phyloP scores from a whole-genome alignment of 352 stramenopile genomes.

The Globisporangium nodosum region DNA sequence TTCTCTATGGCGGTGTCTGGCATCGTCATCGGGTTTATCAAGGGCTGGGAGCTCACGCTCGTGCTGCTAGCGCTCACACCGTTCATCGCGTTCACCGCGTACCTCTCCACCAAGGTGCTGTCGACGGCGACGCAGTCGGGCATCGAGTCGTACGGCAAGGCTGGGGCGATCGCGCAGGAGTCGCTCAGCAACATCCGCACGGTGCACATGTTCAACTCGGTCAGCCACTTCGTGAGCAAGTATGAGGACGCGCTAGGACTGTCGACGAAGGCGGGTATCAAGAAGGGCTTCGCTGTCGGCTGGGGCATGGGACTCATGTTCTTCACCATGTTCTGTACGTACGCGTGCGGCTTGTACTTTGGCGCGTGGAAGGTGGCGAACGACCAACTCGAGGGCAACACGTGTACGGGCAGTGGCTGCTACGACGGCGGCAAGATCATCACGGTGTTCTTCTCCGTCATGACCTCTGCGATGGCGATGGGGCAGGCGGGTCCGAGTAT shows the following conservation, averaged over 20 bases:
- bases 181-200: conserved; percentile 66
- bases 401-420: conserved; percentile 31
- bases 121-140: conserved; percentile 35
- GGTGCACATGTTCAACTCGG: conserved; percentile 75
- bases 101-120: conserved; percentile 47
- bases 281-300: conserved; percentile 42
- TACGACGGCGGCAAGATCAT: conserved; percentile 61
- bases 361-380: conserved; percentile 57
- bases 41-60: conserved; percentile 63
- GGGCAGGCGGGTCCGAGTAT: conserved; percentile 55
- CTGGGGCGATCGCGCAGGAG: conserved; percentile 69
- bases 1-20: conserved; percentile 56
- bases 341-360: conserved; percentile 74
- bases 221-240: conserved; percentile 48
- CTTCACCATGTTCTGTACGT: conserved; percentile 56
- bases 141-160: conserved; percentile 58
- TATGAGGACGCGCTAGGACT: conserved; percentile 43
- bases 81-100: conserved; percentile 45
- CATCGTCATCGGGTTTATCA: conserved; percentile 53
- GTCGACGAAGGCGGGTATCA: conserved; percentile 45
- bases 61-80: conserved; percentile 63
- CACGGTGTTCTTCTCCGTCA: conserved; percentile 62
- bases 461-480: conserved; percentile 65
- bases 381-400: conserved; percentile 44
- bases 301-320: conserved; percentile 64